Conservation (phyloP, 768 basidiomycete genomes). For the Mycena galopus region DNA sequence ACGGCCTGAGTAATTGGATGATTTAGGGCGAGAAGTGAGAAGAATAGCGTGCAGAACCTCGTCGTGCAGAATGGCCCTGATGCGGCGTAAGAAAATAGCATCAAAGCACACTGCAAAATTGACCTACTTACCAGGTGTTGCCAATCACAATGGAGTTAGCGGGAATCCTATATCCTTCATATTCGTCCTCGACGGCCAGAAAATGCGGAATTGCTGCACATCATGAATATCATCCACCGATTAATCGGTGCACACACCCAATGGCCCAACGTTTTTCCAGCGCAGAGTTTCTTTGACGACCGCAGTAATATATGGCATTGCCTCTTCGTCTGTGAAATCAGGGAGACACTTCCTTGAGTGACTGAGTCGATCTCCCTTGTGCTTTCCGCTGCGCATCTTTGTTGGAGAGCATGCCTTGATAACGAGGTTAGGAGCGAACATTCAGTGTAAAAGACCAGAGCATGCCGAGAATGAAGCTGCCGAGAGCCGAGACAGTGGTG, state of each 20-base stretch:
- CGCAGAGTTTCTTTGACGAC: slow-evolving; percentile 10
- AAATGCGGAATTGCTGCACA: not conserved
- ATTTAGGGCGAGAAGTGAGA: too few species aligned
- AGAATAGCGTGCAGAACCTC: too few species aligned
- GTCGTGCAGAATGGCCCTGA: slow-evolving; percentile 2
- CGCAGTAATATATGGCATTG: not conserved
- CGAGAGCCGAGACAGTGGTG: slow-evolving; percentile 7
- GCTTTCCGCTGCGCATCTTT: not conserved
- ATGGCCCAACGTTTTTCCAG: not conserved
- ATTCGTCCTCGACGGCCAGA: not conserved
- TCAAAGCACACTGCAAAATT: not conserved
- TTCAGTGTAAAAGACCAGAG: too few species aligned
- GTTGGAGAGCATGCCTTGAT: not conserved
- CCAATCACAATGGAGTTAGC: not conserved
- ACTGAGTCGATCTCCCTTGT: slow-evolving; percentile 6
- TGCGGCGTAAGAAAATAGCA: not conserved
- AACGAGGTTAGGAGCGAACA: too few species aligned
- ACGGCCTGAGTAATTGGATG: not conserved
- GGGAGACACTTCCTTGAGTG: not conserved
- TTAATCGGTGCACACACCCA: not conserved
- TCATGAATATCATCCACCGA: not conserved
- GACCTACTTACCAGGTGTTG: not conserved
- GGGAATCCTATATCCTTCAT: not conserved
- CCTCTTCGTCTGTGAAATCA: not conserved
- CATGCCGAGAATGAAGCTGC: slow-evolving; percentile 6